Base-by-base conservation (phyloP, 208 protist genomes). In the Trypanosoma mega region DNA sequence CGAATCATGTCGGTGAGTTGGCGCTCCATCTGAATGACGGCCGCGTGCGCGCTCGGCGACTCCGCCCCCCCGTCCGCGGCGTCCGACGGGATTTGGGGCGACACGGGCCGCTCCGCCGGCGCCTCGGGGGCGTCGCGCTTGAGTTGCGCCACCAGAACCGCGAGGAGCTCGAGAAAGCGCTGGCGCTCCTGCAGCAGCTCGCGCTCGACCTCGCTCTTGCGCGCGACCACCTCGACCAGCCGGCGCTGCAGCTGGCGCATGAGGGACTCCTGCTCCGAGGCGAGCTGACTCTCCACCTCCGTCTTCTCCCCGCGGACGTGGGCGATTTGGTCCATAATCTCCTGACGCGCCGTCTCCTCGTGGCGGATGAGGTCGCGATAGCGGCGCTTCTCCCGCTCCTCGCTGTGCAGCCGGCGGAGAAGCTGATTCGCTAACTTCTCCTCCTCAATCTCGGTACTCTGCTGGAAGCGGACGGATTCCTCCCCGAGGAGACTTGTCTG, bases 351-450 rank as follows among this genome's bases (percentile, higher is more conserved):
- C 47, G 72, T 50, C 68, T 94, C 82, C 57, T 94, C 80, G 29
- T 73, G 55, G 26, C 51, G 62, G 23, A 94, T 63, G 34, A 78
- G 51, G 9, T 24, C 8, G 45, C 75, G 66, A 37, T 80, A 80
- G 7, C 72, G 68, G 52, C 66, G 68, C 36, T 76, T 76, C 29
- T 93, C 79, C 26, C 55, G 61, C 61, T 88, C 73, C 4, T 73
- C 82, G 23, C 53, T 77, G 52, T 89, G 76, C 27, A 93, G 72
- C 29, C 78, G 74, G 11, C 85, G 78, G 34, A 94, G 69, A n/a
- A 90, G 70, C 48, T 85, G 81, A 45, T 92, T 94, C 1, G 87
- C 73, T 37, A 81, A 51, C 37, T 82, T 68, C 41, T 94, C 87
- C 57, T 94, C 87, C 57, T 90, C 80, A 46, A 90, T 70, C 65